Conservation (phyloP, 2,329 filamentous ascomycete genomes). For the Helicocarpus griseus region DNA sequence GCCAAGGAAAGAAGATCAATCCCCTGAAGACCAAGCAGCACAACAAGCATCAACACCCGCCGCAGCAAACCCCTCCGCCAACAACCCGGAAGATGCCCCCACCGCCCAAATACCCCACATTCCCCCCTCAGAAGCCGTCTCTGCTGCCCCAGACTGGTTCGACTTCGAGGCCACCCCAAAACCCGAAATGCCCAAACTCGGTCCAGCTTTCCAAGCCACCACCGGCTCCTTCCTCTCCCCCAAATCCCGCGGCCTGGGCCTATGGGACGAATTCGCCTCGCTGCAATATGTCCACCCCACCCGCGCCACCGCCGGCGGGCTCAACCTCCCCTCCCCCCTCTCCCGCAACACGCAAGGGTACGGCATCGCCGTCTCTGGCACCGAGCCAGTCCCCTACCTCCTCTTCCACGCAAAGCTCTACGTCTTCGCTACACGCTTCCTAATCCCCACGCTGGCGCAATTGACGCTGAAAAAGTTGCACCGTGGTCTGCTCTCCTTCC, state of each 20-base stretch:
- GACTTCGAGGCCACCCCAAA: constrained; percentile 9
- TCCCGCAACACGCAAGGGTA: constrained; percentile 6
- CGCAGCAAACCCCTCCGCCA: constrained; percentile 7
- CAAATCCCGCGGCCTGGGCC: constrained; percentile 22
- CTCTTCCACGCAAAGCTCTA: constrained; percentile 37
- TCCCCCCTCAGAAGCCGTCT: constrained; percentile 3
- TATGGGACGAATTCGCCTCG: constrained; percentile 31
- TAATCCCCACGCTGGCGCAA: constrained; percentile 31
- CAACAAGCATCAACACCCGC: constrained; percentile 3
- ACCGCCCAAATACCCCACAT: constrained; percentile 4
- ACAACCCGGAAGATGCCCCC: constrained; percentile 7
- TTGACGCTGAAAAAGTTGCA: constrained; percentile 33
- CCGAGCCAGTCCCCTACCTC: constrained; percentile 24
- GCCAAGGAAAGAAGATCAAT: constrained; percentile 13
- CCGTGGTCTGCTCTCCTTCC: constrained; percentile 24
- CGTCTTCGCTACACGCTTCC: constrained; percentile 33
- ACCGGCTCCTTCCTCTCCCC: constrained; percentile 19
- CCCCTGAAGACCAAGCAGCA: constrained; percentile 10
- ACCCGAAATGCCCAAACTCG: constrained; percentile 3
- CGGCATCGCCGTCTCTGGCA: constrained; percentile 6
- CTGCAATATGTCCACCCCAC: constrained; percentile 26
- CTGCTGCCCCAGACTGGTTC: constrained; percentile 6
- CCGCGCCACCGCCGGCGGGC: constrained; percentile 4
- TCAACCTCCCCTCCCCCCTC: constrained; percentile 7
- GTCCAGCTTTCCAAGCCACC: constrained; percentile 21